These are phyloP conservation scores for Nothophaeocryptopus gaeumannii DNA, from an alignment of 2,329 filamentous ascomycete species.

Conservation along the genomic window DNA sequence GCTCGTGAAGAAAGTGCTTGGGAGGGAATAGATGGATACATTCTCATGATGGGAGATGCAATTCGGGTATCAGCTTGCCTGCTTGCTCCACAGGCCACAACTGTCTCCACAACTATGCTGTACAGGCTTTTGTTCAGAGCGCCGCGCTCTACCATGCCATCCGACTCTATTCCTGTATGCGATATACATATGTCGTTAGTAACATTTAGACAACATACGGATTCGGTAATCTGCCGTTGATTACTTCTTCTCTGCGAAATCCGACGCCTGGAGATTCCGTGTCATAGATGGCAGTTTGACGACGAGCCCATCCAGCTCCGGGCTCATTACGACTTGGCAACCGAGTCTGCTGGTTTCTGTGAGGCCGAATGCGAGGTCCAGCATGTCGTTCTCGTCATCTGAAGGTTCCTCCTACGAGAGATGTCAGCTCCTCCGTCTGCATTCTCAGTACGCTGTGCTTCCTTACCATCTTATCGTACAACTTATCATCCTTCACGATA, in stretches of 20 bases:
- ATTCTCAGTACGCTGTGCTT: neutral
- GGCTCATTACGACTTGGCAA: conserved; percentile 88
- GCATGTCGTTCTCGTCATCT: conserved; percentile 71
- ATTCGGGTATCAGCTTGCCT: too few relatives aligned
- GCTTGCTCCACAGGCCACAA: too few relatives aligned
- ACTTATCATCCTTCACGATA: conserved; percentile 70
- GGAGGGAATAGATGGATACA: too few relatives aligned
- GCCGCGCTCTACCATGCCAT: too few relatives aligned
- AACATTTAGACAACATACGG: too few relatives aligned
- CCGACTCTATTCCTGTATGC: too few relatives aligned
- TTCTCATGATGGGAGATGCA: too few relatives aligned
- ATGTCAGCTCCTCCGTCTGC: conserved; percentile 2
- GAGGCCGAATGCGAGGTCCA: conserved; percentile 84
- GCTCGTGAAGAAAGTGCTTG: too few relatives aligned
- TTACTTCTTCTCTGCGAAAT: conserved; percentile 59
- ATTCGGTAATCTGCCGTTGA: too few relatives aligned
- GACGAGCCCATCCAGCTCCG: conserved; percentile 80
- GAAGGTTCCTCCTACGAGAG: conserved; percentile 40
- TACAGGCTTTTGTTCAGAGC: too few relatives aligned
- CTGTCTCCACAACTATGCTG: too few relatives aligned
- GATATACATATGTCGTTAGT: too few relatives aligned
- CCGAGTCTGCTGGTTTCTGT: conserved; percentile 82
- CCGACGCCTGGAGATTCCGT: conserved; percentile 89
- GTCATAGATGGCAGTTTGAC: conserved; percentile 91
- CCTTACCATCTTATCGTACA: conserved; percentile 42